Base-by-base conservation (phyloP, 2,329 filamentous ascomycete species). In the Trichothecium sympodiale region DNA sequence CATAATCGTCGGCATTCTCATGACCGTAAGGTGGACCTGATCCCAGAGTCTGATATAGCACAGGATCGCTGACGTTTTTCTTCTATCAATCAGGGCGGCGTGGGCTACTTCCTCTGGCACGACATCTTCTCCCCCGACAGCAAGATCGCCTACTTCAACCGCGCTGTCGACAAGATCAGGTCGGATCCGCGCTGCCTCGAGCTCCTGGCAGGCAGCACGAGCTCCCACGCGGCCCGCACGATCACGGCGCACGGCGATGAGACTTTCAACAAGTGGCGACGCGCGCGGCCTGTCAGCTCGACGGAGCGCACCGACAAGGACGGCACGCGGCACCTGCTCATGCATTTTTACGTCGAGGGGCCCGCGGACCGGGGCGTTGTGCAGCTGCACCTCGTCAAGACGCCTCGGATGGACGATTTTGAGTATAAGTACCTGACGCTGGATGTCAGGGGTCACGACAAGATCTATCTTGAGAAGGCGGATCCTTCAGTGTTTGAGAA, bases 301-400 rank as follows among this genome's bases (percentile, higher is more conserved):
- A 76, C 71, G 0, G 62, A 75, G 16, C 74, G 74, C 41, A 85
- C 71, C 6, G 88, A 95, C 52, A 62, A 69, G 9, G 69, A 76
- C 41, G 88, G 88, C 4, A 78, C 77, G 15, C 80, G 93, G 43
- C 87, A 95, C 55, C 56, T 95, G 43, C 63, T 76, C 43, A 86
- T 95, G 72, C 78, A 86, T 46, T 95, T 95, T 56, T 77, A 91
- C 53, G 81, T 94, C 28, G 78, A 88, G 53, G 89, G 89, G 0
- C 80, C 83, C 3, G 62, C 73, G 25, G 83, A 80, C 36, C 71
- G 71, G 17, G 89, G 88, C 12, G 67, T 79, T 1, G 87, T 86
- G 6, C 69, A 77, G 44, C 62, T 94, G 36, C 86, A 95, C 54
- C 76, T 94, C 71, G 70, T 80, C 32, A 85, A 78, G 56, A 65